A percentile compares a stretch with the other conserved stretches of the same genome.
phyloP scores from a whole-genome alignment of 805 yeast species.

The Wickerhamomyces silvicola region DNA sequence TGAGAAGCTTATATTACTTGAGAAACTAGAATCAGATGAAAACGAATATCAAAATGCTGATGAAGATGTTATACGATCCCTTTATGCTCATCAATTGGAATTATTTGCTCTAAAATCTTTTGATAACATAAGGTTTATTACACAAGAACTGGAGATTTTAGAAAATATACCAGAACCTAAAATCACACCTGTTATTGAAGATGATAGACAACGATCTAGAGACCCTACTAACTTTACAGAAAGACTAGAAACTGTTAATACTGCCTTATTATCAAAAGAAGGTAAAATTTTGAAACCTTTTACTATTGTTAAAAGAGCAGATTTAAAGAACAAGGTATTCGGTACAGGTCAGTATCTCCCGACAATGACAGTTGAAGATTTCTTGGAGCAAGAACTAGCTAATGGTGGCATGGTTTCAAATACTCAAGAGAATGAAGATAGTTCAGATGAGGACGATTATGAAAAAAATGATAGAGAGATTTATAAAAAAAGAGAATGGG shows the following conservation, averaged over 20 bases:
- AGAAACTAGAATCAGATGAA: conserved; percentile 26
- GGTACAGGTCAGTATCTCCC: conserved; percentile 94
- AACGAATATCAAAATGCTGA: conserved; percentile 35
- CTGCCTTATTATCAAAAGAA: conserved; percentile 53
- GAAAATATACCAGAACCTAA: conserved; percentile 33
- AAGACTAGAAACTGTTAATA: conserved; percentile 45
- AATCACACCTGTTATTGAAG: conserved; percentile 14
- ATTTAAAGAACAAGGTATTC: conserved; percentile 57
- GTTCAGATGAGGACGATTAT: conserved; percentile 50
- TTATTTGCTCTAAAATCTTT: conserved; percentile 49
- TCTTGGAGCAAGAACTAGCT: conserved; percentile 75
- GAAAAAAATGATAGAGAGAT: conserved; percentile 60
- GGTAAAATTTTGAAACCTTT: conserved; percentile 86
- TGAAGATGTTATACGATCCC: conserved; percentile 56
- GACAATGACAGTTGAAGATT: conserved; percentile 91
- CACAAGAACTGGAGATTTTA: conserved; percentile 66
- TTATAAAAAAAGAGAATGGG: conserved; percentile 81
- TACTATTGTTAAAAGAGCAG: conserved; percentile 58
- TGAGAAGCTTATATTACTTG: conserved; percentile 35
- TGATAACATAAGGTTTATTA: conserved; percentile 46
- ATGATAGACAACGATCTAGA: conserved; percentile 11
- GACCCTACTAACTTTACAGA: conserved; percentile 55
- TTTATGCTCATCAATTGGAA: conserved; percentile 50
- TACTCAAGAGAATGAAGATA: conserved; percentile 26
- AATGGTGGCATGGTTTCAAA: conserved; percentile 70